These are phyloP conservation scores for Plantago elongata DNA, from an alignment of 257 asterid species.

Conservation along the genomic window DNA sequence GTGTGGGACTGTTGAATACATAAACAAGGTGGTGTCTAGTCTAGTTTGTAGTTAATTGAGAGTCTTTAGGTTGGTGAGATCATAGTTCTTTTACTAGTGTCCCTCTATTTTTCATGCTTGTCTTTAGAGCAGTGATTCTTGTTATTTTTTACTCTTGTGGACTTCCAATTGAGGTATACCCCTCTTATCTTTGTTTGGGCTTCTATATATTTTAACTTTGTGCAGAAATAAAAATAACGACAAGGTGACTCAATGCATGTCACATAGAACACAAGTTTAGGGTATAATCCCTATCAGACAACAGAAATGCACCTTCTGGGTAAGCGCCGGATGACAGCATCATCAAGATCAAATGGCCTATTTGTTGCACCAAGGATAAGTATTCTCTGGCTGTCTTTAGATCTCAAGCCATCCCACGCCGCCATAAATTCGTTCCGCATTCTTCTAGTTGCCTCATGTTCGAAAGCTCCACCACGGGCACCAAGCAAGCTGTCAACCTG, in stretches of 20 bases:
- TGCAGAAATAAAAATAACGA: not conserved
- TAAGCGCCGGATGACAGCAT: conserved; percentile 97
- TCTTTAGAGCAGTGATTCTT: too few relatives aligned
- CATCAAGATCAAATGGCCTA: conserved; percentile 98
- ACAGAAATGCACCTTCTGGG: conserved; percentile 65
- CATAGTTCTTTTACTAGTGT: too few relatives aligned
- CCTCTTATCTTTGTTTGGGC: too few relatives aligned
- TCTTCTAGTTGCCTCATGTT: conserved; percentile 99
- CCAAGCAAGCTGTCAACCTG: conserved; percentile 99
- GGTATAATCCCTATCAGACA: not conserved
- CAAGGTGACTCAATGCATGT: conserved; percentile 1
- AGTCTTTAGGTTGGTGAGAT: too few relatives aligned
- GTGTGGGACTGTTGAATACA: too few relatives aligned
- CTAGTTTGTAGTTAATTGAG: too few relatives aligned
- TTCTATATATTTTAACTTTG: too few relatives aligned
- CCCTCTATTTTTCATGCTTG: too few relatives aligned
- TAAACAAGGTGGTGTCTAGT: too few relatives aligned
- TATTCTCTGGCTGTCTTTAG: conserved; percentile 90
- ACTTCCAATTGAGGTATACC: too few relatives aligned
- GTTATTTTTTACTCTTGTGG: too few relatives aligned
- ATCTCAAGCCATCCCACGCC: conserved; percentile 99
- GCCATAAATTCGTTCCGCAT: conserved; percentile 99
- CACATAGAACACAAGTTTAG: not conserved
- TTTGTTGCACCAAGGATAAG: conserved; percentile 98
- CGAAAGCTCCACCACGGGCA: conserved; percentile 95